These are phyloP conservation scores for Phlebopus sp. DNA, from an alignment of 1,284 basidiomycete species.

Conservation along the genomic window DNA sequence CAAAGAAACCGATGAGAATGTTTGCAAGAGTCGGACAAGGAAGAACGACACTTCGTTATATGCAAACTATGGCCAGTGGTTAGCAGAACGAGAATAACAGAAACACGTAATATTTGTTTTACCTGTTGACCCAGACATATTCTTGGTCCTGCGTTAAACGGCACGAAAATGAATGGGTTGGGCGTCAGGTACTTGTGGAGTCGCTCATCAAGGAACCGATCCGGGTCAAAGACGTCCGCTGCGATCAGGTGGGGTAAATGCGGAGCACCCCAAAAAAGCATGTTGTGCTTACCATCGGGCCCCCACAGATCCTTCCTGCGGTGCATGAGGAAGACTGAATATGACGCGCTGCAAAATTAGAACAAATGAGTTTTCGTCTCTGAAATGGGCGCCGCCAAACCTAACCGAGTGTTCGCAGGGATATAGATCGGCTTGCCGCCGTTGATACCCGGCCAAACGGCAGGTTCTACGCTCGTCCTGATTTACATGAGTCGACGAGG, in stretches of 20 bases:
- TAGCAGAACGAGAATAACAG: too few relatives aligned
- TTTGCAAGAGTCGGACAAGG: constrained; percentile 41
- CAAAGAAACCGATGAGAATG: constrained; percentile 34
- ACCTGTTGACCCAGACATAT: constrained; percentile 50
- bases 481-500: constrained; percentile 17
- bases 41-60: constrained; percentile 43
- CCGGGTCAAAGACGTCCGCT: constrained; percentile 39
- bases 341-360: constrained; percentile 21
- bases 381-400: background rate
- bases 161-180: constrained; percentile 39
- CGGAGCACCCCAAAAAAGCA: background rate
- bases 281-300: constrained; percentile 29
- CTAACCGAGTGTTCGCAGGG: constrained; percentile 42
- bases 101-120: background rate
- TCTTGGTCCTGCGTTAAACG: constrained; percentile 44
- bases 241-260: background rate
- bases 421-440: constrained; percentile 30
- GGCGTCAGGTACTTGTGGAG: constrained; percentile 28
- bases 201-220: constrained; percentile 38
- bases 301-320: constrained; percentile 39
- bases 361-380: constrained; percentile 27
- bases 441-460: constrained; percentile 39
- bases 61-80: constrained; percentile 35
- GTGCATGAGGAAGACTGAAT: constrained; percentile 36
- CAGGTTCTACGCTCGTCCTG: constrained; percentile 44